Conservation (phyloP, 1,284 basidiomycete genomes). For the Cystobasidium sp. region DNA sequence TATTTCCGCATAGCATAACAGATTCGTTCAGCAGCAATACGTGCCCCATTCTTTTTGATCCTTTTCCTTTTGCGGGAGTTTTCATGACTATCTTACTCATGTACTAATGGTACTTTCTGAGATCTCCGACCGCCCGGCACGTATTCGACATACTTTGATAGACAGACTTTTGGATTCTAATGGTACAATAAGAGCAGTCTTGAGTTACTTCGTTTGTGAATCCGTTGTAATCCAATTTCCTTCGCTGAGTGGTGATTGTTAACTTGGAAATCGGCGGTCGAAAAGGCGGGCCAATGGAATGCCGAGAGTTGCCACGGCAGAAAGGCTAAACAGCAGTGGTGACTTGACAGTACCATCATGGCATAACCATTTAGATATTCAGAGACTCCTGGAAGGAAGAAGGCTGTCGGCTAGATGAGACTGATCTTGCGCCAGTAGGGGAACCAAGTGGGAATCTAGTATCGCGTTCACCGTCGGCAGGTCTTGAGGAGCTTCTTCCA, state of each 20-base stretch:
- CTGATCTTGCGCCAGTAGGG: conserved; percentile 25
- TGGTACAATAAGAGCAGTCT: too few relatives aligned
- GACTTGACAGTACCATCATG: too few relatives aligned
- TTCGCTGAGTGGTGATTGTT: not conserved
- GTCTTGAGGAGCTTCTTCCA: not conserved
- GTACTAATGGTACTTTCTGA: too few relatives aligned
- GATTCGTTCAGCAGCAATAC: not conserved
- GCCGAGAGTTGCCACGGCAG: not conserved
- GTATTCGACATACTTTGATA: too few relatives aligned
- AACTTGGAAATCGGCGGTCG: not conserved
- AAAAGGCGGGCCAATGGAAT: conserved; percentile 3
- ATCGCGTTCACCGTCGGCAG: conserved; percentile 10
- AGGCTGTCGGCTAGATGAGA: conserved; percentile 25
- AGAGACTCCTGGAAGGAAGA: conserved; percentile 3
- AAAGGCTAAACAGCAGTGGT: not conserved
- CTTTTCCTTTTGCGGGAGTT: not conserved
- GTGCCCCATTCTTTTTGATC: not conserved
- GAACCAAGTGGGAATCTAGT: conserved; percentile 15
- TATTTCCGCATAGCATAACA: not conserved
- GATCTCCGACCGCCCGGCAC: too few relatives aligned
- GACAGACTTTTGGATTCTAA: too few relatives aligned
- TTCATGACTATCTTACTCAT: too few relatives aligned
- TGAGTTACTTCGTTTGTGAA: too few relatives aligned
- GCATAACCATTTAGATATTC: not conserved
- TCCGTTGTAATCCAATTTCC: too few relatives aligned